Evolutionary conservation across 1,139 yeast species (phyloP), one percentile per base, ranked within the genome.

Genomic region (Williopsis jadinii): DNA sequence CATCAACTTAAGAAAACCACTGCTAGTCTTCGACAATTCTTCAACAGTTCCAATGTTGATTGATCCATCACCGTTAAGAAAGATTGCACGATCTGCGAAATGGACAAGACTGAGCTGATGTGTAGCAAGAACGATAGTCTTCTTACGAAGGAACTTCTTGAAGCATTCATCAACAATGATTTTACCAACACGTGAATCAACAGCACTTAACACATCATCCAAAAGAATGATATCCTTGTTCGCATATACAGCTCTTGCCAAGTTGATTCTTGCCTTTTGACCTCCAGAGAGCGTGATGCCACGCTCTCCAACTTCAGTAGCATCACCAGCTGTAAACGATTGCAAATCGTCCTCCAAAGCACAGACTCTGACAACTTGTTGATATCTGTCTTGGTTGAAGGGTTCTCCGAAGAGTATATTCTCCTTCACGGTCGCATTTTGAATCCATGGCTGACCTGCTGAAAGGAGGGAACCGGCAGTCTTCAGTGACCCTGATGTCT

Each of bases 261-360:
- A 67, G 53, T 81, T 82, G 15, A 65, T 63, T 63, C 70, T 61
- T 1, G 95, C 95, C 64, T 88, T 88, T 61, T 88, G 97, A 34
- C 97, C 97, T 44, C 97, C 97, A 3, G 95, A 85, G 34, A 88
- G 64, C 0, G 94, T 87, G 50, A 88, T 84, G 50, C 97, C 97
- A 52, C 95, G 75, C 60, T 88, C 97, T 47, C 97, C 97, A 45
- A 88, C 83, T 62, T 87, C 95, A 3, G 96, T 85, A 40, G 61
- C 59, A 56, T 88, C 97, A 42, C 95, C 92, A 33, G 84, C 94
- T 3, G 92, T 86, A 38, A 87, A 65, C 37, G 71, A 70, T 15
- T 77, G 78, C 47, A 87, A 67, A 63, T 87, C 96, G 35, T 80
- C 73, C 32, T 67, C 67, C 44, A 87, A 69, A 1, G 86, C 75